Evolutionary conservation across 306 rosid species (phyloP), one percentile per base, ranked within the genome.

Genomic region (Cucurbita moschata): DNA sequence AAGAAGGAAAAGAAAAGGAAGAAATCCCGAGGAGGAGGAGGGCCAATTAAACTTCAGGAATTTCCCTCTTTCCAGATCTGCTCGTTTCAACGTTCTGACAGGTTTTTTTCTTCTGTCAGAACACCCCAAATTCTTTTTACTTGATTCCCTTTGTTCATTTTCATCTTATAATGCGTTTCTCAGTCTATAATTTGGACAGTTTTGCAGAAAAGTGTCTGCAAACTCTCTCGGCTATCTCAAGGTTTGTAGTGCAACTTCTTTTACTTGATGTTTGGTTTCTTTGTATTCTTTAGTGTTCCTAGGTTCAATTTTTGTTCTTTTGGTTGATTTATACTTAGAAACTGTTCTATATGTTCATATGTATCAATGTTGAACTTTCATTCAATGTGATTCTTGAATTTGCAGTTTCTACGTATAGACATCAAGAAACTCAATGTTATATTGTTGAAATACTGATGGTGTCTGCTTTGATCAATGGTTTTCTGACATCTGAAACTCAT

Each of bases 401-500:
- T 83, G 92, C 92, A 87, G 94, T 88, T 76, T 82, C 72, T 37
- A 82, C 80, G 59, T 81, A 71, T 75, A 79, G 67, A 74, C 57
- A 72, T 61, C 75, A 66, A 57, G 80, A 59, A 74, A 76, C 81
- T 87, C 62, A 77, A 85, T 85, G 88, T 53, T 79, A 81, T 77
- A 66, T 79, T 70, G 78, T 68, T 46, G 76, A 61, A 78, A 74
- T 71, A 83, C 87, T 87, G 71, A 87, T 88, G 91, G 83, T 87
- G 88, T 82, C 83, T 82, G 68, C 80, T 47, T 82, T 82, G 30
- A 58, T 79, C 82, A 78, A 60, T 81, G 86, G 88, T 79, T 85
- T 73, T 87, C 84, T 87, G 87, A 87, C 78, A 75, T 87, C 65
- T 79, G 85, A 86, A 84, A 70, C 73, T 81, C 79, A 79, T 80